Base-by-base conservation (phyloP, 441 rosid genomes). In the Pelargonium australe region DNA sequence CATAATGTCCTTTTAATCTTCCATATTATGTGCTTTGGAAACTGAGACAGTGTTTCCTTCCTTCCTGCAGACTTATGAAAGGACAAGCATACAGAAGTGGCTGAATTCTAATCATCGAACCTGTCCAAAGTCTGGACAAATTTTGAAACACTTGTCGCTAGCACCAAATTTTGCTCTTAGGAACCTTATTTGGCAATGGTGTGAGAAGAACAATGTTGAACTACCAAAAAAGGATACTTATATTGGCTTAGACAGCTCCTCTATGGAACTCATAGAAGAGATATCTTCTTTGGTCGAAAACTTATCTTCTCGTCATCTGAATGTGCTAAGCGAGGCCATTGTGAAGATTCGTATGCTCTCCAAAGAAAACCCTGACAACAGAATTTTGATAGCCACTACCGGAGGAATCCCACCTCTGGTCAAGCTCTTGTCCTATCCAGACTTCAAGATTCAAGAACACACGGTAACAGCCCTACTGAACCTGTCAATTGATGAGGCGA, bases 1-100 rank as follows among this genome's bases (percentile, higher is more conserved):
- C 16, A 4, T 49, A 49, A 4, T 49, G 55, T 49, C n/a, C 55
- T 49, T 12, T 49, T 9, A 49, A 49, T 49, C 31, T 12, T 11
- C n/a, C 5, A 55, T 16, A 16, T 16, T 9, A 55, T 55, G 23
- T 5, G 23, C 23, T 55, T 20, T 14, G 12, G 2, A 55, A 70
- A 44, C 71, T 78, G 70, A 73, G 23, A 66, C 34, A 28, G 31
- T 28, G 31, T 28, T 28, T 0, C 34, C 12, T 69, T 13, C 67
- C 9, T 70, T 14, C 10, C 16, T 63, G 7, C 49, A 88, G 98
- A 87, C 95, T 16, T 93, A 83, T 66, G 96, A 93, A 70, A 85
- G 89, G 70, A 88, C 84, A 19, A 86, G 96, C 78, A 82, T 93
- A 71, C 80, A 85, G 70, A 90, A 84, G 76, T 91, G 98, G 98